Evolutionary conservation across 176 grass and related monocot species (phyloP), one percentile per base, ranked within the genome.

Genomic region (Oryza officinalis): DNA sequence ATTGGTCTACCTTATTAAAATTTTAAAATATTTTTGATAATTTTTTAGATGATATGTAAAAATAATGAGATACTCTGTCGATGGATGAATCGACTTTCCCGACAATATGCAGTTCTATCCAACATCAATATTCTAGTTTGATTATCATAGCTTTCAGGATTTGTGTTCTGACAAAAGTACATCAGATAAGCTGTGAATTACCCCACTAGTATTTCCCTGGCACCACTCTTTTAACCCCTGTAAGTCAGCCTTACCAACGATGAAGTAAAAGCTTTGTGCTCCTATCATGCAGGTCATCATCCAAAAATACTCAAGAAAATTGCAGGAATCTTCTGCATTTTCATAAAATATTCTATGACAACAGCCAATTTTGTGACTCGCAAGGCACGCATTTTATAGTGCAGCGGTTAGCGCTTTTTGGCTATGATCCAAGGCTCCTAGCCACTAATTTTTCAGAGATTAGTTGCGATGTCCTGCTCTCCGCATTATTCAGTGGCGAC

Each of bases 341-440:
- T 65, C 83, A 47, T 75, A 49, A 17, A 52, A 28, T 31, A 33
- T 27, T 89, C 9, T 7, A 22, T 33, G 66, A 78, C 67, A 32
- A 27, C 15, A 37, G 67, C 44, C 26, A 82, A 22, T 8, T 57
- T 59, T 66, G 54, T 10, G 46, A 54, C 66, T 57, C 10, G 44
- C 65, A 27, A 71, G 25, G 18, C 4, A 49, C 46, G 30, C 31
- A 33, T 77, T 85, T 77, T 86, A 71, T 65, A 81, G 75, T 82
- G 88, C 78, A 81, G 87, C 78, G 45, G 78, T 82, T 90, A 78
- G 67, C 78, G 38, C 79, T 85, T 86, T 81, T 67, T 38, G 66
- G 9, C 10, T 79, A 7, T 33, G 61, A 13, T 27, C 47, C 13
- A 45, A 52, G 30, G 5, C 47, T 26, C 13, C 18, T 33, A 4